Percentiles rank a stretch among this genome's conserved stretches.
Conservation (phyloP, 2,329 filamentous ascomycete species). For the Xylaria sp. region DNA sequence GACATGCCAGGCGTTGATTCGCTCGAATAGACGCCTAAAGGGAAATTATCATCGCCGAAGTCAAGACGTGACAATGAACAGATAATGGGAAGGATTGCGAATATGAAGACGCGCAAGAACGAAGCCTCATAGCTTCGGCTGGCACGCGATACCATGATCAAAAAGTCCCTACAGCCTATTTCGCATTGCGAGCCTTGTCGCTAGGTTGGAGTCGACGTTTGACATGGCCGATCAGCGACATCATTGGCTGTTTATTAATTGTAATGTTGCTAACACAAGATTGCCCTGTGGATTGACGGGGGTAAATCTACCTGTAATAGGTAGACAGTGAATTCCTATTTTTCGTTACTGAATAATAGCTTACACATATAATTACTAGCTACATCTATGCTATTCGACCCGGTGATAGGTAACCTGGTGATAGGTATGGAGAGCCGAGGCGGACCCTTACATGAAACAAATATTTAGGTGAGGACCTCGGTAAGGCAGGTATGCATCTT, state of each 20-base stretch:
- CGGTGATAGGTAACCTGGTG: not conserved
- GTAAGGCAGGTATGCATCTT: conserved; percentile 5
- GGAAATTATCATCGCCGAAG: conserved; percentile 21
- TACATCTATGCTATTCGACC: too few species aligned
- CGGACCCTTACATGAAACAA: not conserved
- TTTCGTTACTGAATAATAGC: not conserved
- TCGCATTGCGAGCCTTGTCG: conserved; percentile 20
- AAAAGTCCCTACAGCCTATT: conserved; percentile 25
- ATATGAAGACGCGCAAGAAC: not conserved
- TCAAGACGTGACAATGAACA: not conserved
- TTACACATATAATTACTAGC: not conserved
- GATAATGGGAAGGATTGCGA: not conserved
- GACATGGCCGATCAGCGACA: conserved; percentile 5
- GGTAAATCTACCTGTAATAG: not conserved
- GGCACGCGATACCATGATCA: conserved; percentile 2
- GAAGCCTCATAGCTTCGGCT: not conserved
- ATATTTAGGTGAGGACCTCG: not conserved
- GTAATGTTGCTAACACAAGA: conserved; percentile 15
- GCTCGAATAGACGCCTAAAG: conserved; percentile 11
- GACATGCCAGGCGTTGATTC: conserved; percentile 1
- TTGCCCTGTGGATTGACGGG: conserved; percentile 8
- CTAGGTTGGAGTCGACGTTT: conserved; percentile 18
- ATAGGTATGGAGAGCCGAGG: not conserved
- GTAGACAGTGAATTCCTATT: not conserved
- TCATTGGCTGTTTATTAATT: conserved; percentile 26